Evolutionary conservation across 2,329 filamentous ascomycete species (phyloP).

Genomic region (Emericellopsis atlantica): DNA sequence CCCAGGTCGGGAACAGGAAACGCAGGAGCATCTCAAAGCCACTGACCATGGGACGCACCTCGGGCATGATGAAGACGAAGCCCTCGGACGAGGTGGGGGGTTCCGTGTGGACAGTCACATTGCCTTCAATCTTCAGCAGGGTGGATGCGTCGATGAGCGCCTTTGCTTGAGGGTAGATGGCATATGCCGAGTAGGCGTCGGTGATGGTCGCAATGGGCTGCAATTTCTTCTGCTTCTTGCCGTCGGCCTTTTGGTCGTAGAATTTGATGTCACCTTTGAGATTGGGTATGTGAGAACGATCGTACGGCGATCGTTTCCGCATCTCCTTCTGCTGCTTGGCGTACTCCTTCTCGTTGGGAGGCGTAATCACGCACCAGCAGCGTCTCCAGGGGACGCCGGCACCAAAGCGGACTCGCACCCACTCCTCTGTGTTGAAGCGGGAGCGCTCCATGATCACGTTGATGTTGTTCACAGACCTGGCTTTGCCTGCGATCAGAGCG

Average conservation of each 20-base stretch:
- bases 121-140: slow-evolving; percentile 83
- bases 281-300: slow-evolving; percentile 51
- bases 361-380: slow-evolving; percentile 91
- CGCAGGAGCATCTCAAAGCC: slow-evolving; percentile 94
- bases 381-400: slow-evolving; percentile 92
- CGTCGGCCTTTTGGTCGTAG: slow-evolving; percentile 64
- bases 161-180: slow-evolving; percentile 91
- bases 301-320: slow-evolving; percentile 75
- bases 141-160: slow-evolving; percentile 90
- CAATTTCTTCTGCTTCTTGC: slow-evolving; percentile 84
- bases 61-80: slow-evolving; percentile 97
- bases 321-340: slow-evolving; percentile 71
- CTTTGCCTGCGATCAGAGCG: slow-evolving; percentile 88
- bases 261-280: slow-evolving; percentile 89
- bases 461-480: slow-evolving; percentile 81
- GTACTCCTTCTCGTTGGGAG: slow-evolving; percentile 87
- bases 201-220: slow-evolving; percentile 83
- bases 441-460: slow-evolving; percentile 75
- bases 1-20: slow-evolving; percentile 87
- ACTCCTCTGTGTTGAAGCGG: slow-evolving; percentile 70
- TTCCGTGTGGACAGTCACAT: slow-evolving; percentile 73
- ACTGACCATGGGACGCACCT: slow-evolving; percentile 78
- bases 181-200: slow-evolving; percentile 84
- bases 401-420: slow-evolving; percentile 90
- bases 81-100: slow-evolving; percentile 73